Percentiles rank a stretch among this genome's conserved stretches.
Conservation (phyloP, 495 filamentous ascomycete species). For the Tetracladium marchalianum region DNA sequence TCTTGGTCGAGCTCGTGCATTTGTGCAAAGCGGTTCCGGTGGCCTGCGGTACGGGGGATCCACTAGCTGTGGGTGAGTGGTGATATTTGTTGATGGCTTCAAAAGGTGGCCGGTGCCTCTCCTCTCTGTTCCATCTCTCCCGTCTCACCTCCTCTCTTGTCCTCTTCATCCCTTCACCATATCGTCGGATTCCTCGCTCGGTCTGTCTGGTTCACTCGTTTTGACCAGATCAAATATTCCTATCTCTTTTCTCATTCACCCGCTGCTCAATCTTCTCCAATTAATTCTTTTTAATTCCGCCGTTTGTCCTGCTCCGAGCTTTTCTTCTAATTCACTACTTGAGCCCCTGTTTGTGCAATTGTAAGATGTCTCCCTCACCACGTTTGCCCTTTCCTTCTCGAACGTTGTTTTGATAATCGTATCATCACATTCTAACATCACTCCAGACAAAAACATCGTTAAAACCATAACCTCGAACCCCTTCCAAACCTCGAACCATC, state of each 20-base stretch:
- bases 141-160: slow-evolving; percentile 10
- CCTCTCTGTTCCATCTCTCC: not conserved
- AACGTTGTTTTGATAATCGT: too few relatives aligned
- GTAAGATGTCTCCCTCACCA: not conserved
- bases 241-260: not conserved
- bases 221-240: not conserved
- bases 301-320: too few relatives aligned
- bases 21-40: too few relatives aligned
- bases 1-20: too few relatives aligned
- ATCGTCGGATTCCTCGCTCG: not conserved
- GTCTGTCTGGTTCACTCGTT: not conserved
- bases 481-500: not conserved
- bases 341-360: not conserved
- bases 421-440: not conserved
- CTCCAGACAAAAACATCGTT: not conserved
- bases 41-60: too few relatives aligned
- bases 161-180: not conserved
- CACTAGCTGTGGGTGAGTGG: too few relatives aligned
- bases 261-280: not conserved
- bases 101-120: too few relatives aligned
- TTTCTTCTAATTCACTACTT: not conserved
- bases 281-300: too few relatives aligned
- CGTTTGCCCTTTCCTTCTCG: not conserved
- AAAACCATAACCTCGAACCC: not conserved
- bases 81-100: too few relatives aligned